Evolutionary conservation across 2,329 filamentous ascomycete genomes (phyloP).

Genomic region (Epichloe scottii): DNA sequence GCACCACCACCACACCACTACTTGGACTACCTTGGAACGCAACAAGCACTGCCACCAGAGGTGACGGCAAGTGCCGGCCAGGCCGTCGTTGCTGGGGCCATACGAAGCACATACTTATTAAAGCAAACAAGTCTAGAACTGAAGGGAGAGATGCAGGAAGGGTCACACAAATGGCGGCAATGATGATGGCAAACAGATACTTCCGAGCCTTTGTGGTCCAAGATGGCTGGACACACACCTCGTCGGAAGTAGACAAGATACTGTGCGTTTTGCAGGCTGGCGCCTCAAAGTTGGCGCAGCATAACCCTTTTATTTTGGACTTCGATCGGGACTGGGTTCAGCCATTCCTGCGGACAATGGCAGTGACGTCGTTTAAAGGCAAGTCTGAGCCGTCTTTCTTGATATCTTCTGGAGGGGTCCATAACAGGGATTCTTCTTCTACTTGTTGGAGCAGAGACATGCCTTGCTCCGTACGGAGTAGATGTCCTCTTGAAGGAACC

Average conservation of each 20-base stretch:
- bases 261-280: slow-evolving; percentile 35
- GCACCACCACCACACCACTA: not conserved
- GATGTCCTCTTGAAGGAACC: no score
- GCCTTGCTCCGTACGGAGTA: no score
- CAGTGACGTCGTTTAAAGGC: slow-evolving; percentile 46
- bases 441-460: no score
- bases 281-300: slow-evolving; percentile 8
- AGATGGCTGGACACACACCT: not conserved
- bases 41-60: not conserved
- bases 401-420: not conserved
- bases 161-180: slow-evolving; percentile 24
- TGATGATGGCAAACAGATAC: slow-evolving; percentile 65
- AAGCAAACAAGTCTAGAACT: not conserved
- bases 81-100: no score
- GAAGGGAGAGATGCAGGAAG: not conserved
- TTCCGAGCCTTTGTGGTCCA: slow-evolving; percentile 46
- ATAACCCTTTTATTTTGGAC: slow-evolving; percentile 28
- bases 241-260: not conserved
- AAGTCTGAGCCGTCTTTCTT: slow-evolving; percentile 43
- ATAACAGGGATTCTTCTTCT: no score
- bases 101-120: no score
- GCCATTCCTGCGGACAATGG: slow-evolving; percentile 12
- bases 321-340: not conserved
- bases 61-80: slow-evolving; percentile 1
- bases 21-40: not conserved